Conservation (phyloP, 2,329 filamentous ascomycete genomes). For the Xylaria sp. region DNA sequence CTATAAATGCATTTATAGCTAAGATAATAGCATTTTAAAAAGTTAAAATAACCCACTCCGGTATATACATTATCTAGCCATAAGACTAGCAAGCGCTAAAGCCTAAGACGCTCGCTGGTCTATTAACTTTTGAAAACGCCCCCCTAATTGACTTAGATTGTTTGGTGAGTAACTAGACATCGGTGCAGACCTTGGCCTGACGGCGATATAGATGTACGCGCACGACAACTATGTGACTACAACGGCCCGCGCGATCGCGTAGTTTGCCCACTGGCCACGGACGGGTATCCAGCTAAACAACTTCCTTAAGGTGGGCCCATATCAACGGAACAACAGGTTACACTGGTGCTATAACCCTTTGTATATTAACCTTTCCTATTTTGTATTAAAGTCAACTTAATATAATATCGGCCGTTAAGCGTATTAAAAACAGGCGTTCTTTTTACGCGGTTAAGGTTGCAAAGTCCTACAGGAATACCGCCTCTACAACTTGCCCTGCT, state of each 20-base stretch:
- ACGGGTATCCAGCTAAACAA: background rate
- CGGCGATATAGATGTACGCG: background rate
- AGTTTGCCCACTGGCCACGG: background rate
- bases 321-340: background rate
- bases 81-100: background rate
- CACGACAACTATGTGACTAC: conserved; percentile 10
- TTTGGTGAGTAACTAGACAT: background rate
- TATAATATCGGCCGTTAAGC: background rate
- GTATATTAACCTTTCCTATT: conserved; percentile 1
- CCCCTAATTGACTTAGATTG: background rate
- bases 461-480: background rate
- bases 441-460: background rate
- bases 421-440: background rate
- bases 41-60: background rate
- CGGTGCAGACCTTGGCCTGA: too few species aligned
- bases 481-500: background rate
- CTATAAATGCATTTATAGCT: background rate
- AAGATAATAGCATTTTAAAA: background rate
- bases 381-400: background rate
- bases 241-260: background rate
- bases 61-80: background rate
- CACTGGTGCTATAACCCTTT: background rate
- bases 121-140: background rate
- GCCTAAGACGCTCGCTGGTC: background rate
- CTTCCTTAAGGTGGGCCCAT: background rate